A percentile compares a stretch with the other conserved stretches of the same genome.
phyloP scores from a whole-genome alignment of 805 yeast species.

The Soucietia sequanensis region DNA sequence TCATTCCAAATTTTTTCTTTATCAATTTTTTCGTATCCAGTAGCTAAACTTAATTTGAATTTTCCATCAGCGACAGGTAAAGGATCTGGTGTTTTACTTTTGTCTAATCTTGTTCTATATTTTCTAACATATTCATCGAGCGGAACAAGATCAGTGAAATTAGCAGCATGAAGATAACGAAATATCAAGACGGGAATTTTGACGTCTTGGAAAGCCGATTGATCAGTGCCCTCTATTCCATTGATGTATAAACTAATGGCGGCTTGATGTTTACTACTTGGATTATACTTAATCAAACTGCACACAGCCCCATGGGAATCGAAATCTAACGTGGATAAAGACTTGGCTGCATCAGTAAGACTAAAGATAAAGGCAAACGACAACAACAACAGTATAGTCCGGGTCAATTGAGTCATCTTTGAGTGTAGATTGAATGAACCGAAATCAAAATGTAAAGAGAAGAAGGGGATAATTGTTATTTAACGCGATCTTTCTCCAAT shows the following conservation, averaged over 20 bases:
- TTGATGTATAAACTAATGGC: constrained; percentile 11
- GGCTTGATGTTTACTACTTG: constrained; percentile 4
- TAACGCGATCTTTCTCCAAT: too few species aligned
- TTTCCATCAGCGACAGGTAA: constrained; percentile 5
- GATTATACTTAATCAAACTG: constrained; percentile 4
- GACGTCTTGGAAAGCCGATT: constrained; percentile 5
- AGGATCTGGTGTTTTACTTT: not conserved
- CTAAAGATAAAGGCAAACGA: not conserved
- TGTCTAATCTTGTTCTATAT: not conserved
- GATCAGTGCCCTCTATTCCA: constrained; percentile 5
- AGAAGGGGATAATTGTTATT: too few species aligned
- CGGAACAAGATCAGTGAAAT: constrained; percentile 18
- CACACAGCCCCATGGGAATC: constrained; percentile 5
- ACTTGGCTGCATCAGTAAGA: not conserved
- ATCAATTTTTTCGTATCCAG: constrained; percentile 6
- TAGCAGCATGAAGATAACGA: constrained; percentile 19
- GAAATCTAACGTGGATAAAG: constrained; percentile 1
- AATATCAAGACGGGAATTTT: constrained; percentile 24
- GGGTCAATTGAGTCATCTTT: too few species aligned
- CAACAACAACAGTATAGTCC: not conserved
- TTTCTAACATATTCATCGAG: constrained; percentile 9
- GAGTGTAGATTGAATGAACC: too few species aligned
- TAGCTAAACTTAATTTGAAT: constrained; percentile 8
- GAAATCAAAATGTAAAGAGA: too few species aligned
- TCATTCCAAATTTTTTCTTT: constrained; percentile 7